Evolutionary conservation across 495 filamentous ascomycete genomes (phyloP), one percentile per base, ranked within the genome.

Genomic region (Hypoxylon cercidicola): DNA sequence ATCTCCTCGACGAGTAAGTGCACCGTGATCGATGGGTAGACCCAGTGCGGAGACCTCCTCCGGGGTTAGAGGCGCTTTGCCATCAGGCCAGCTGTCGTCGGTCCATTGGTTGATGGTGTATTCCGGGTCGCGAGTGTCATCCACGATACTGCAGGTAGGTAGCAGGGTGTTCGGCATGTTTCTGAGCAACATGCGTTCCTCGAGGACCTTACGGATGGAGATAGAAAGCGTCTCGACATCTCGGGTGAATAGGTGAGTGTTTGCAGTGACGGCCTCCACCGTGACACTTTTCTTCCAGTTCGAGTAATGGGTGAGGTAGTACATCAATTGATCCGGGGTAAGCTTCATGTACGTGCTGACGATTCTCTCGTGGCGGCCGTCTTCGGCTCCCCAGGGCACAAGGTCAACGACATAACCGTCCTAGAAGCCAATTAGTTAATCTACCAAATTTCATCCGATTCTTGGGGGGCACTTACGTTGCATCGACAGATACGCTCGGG

Each of bases 291-390:
- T 75, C 18, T 72, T 64, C 25, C 72, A 76, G 35, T 69, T 62
- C 37, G 75, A 61, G 25, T 62, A 69, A 9, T 66, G 50, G 11
- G 67, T 62, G n/a, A 79, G 55, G 37, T 73, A 69, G 21, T 75
- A 66, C 28, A 75, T 64, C 10, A 81, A 60, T 6, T 76, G 67
- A 1, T 72, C 68, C 0, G 79, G 79, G 9, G 46, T 48, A 1
- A 81, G 71, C 68, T 78, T 80, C 51, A 64, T 53, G 34, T 73
- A 75, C 30, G 78, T 78, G 6, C 73, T 70, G 35, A 78, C 75
- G 13, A 74, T 70, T 25, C 56, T 55, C n/a, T 57, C 61, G n/a
- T 75, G 70, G 15, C 72, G 74, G n/a, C 64, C 8, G 4, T 43
- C 69, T 0, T 28, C 19, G 0, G 68, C 69, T 11, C 76, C 74